Evolutionary conservation across 148 eudicot species (phyloP), one percentile per base, ranked within the genome.

Genomic region (Fagopyrum esculentum): DNA sequence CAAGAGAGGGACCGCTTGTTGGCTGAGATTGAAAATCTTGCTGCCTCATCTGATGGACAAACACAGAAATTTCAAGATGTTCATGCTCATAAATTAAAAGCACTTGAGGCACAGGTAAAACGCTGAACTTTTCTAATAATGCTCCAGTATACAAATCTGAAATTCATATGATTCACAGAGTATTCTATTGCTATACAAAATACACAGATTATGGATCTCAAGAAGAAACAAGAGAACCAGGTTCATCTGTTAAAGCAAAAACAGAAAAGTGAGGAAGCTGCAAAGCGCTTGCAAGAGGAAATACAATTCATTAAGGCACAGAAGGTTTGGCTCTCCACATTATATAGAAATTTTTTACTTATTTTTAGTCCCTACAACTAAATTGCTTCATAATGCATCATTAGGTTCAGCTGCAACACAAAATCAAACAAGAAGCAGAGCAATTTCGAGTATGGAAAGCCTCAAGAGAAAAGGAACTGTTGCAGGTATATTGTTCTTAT

Each of bases 371-470:
- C 30, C 71, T 66, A 35, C 45, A 66, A 66, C 8, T 35, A 1
- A 40, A n/a, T 66, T 43, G 47, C 46, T 40, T 12, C 43, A 40
- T 40, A 35, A 66, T 40, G 46, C 69, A 84, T 22, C 76, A 2
- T 35, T 35, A 96, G 99, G 99, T 92, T 80, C 99, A 92, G 82
- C 76, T 96, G 86, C 99, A 96, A 83, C 89, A 96, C 71, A 96
- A 91, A 80, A 96, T 92, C 75, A 96, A 96, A 82, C 99, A 92
- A 89, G 99, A 96, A 81, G 90, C 98, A 26, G 99, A 96, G 77
- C 98, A 96, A 78, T 96, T 96, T 85, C 96, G 99, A 73, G 91
- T 78, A 72, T 96, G 99, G 99, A 96, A 90, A 79, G 99, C 98
- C 77, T 90, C 93, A 57, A 88, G 99, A 75, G 99, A 96, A 74